Evolutionary conservation across 345 rosid species (phyloP).

Genomic region (Adansonia digitata): DNA sequence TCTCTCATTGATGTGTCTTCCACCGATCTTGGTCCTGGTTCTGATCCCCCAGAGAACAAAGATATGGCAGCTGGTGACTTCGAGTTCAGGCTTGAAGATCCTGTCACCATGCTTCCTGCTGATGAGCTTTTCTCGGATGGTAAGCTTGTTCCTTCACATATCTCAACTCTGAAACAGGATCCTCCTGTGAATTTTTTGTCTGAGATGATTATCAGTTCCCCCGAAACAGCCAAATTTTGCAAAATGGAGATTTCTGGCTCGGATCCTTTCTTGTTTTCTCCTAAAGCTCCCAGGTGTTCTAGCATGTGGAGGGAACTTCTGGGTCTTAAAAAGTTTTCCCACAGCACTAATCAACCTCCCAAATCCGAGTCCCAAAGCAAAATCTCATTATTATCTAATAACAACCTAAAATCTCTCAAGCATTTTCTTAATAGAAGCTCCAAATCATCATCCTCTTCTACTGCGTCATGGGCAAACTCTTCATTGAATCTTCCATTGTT

Average conservation of each 20-base stretch:
- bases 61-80: constrained; percentile 46
- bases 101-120: constrained; percentile 83
- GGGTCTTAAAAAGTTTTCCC: constrained; percentile 64
- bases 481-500: constrained; percentile 61
- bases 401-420: constrained; percentile 48
- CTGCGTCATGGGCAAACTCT: constrained; percentile 22
- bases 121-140: constrained; percentile 92
- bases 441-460: constrained; percentile 33
- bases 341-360: constrained; percentile 25
- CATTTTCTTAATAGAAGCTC: constrained; percentile 64
- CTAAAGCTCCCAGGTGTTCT: constrained; percentile 78
- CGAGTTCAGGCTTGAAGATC: constrained; percentile 88
- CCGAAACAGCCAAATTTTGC: constrained; percentile 32
- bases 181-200: constrained; percentile 15
- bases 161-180: constrained; percentile 14
- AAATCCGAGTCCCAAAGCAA: constrained; percentile 21
- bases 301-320: constrained; percentile 85
- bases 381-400: too few species aligned
- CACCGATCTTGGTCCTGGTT: constrained; percentile 6
- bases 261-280: constrained; percentile 51
- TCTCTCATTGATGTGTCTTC: background rate
- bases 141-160: constrained; percentile 71
- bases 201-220: constrained; percentile 21
- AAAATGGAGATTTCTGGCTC: constrained; percentile 36
- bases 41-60: constrained; percentile 25